Evolutionary conservation across 83 land plant genomes (phyloP), one percentile per base, ranked within the genome.

Genomic region (Thuja plicata): DNA sequence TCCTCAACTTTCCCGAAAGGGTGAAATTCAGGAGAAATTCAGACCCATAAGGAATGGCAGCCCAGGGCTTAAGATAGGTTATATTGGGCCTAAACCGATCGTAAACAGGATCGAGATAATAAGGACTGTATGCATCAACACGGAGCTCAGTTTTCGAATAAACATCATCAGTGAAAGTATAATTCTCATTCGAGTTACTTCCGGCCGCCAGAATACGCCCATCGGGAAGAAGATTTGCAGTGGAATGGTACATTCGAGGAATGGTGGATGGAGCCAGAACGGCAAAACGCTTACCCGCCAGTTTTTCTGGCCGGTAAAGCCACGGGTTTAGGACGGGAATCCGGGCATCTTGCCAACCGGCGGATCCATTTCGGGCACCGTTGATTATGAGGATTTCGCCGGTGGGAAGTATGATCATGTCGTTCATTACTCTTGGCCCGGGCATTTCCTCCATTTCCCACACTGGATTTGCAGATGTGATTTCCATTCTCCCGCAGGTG

Each of bases 401-500:
- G 1, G 91, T 91, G 46, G 95, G 96, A n/a, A 94, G 93, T 27
- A 94, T 86, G 41, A 94, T 57, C 96, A 94, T 95, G 92, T 95
- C 95, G 84, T 79, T 54, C 92, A 95, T 89, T 27, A 94, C 80
- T 16, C 94, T 57, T 6, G 90, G 90, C 30, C 87, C 87, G 0
- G 97, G 96, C 98, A 97, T 97, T 24, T 74, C 57, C 87, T 97
- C 98, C 93, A 93, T 94, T 19, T 73, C 78, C 96, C 98, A 97
- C 55, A 60, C 32, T 15, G 91, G 93, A 1, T 46, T 71, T 5
- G 43, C 85, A 6, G 88, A 93, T 0, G 92, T 92, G 38, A 92
- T 91, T 32, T 85, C 91, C 87, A 93, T 90, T 57, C 94, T 90
- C 46, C 95, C 93, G 74, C 95, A 91, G 35, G 91, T 80, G 12